Evolutionary conservation across 129 eudicot genomes (phyloP).

Genomic region (Glebionis coronaria): DNA sequence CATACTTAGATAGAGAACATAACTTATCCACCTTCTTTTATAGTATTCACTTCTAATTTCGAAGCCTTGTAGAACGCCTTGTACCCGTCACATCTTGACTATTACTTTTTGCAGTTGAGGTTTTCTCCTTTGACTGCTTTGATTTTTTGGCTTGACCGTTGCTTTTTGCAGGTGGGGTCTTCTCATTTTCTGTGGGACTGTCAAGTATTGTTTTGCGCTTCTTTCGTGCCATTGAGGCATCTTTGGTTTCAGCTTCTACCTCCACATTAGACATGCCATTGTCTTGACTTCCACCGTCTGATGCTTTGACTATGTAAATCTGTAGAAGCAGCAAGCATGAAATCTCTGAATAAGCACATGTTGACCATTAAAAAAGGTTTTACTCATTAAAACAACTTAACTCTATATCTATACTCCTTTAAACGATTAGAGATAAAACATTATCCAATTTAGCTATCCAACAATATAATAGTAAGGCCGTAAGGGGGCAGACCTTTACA

Average conservation of each 20-base stretch:
- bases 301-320: no score
- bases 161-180: no score
- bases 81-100: conserved; percentile 15
- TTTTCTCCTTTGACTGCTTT: conserved; percentile 10
- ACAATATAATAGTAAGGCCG: no score
- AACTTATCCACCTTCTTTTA: background rate
- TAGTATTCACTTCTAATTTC: conserved; percentile 27
- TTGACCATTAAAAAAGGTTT: background rate
- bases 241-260: no score
- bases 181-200: conserved; percentile 20
- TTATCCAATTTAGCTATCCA: no score
- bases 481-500: no score
- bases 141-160: conserved; percentile 11
- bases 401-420: no score
- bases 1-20: background rate
- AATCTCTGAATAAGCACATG: background rate
- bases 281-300: no score
- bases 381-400: no score
- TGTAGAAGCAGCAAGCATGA: no score
- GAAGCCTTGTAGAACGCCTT: conserved; percentile 28
- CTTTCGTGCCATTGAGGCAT: conserved; percentile 15
- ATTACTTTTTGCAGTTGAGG: conserved; percentile 2
- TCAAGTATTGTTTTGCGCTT: conserved; percentile 27
- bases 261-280: no score
- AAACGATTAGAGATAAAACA: background rate